Evolutionary conservation across 108 stramenopile species (phyloP), one percentile per base, ranked within the genome.

Genomic region (Discostella stelligeroides): DNA sequence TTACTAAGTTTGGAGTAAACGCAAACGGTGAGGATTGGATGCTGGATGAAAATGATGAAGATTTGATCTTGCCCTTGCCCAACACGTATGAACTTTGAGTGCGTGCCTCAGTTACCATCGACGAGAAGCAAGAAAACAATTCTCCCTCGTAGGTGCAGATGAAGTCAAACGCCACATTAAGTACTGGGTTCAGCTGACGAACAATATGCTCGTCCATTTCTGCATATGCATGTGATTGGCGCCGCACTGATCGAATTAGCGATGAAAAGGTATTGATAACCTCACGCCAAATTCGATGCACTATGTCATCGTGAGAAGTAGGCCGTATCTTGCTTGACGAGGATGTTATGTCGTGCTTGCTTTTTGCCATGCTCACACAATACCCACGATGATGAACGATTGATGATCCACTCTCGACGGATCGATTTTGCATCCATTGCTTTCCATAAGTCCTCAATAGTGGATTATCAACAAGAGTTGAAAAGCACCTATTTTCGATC

Each of bases 261-360:
- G 68, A 70, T 23, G 79, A 69, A 60, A 75, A 70, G 17, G 56
- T 63, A 17, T 40, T 50, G 20, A 80, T 47, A 20, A 47, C 63
- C 40, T 41, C 46, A 4, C 73, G 61, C 79, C 79, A 80, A 41
- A 80, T 63, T n/a, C 40, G 28, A 45, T 80, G 79, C 14, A 80
- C 74, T n/a, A 20, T 12, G 51, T 80, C 79, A 28, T 61, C 60
- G 55, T 65, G 51, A 17, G 50, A 47, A 21, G 41, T 39, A 23
- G 64, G 69, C 28, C 63, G 58, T 0, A 7, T 46, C 0, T 47
- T 59, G 1, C 23, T 60, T 14, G 15, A 50, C 12, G 54, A 9
- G n/a, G 46, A 23, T 15, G 40, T 27, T 15, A 29, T 60, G 7
- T 17, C 39, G 40, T 34, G 14, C 40, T 68, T 63, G 68, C 34